Evolutionary conservation across 2,329 filamentous ascomycete genomes (phyloP), one percentile per base, ranked within the genome.

Genomic region (Cryphonectria japonica): DNA sequence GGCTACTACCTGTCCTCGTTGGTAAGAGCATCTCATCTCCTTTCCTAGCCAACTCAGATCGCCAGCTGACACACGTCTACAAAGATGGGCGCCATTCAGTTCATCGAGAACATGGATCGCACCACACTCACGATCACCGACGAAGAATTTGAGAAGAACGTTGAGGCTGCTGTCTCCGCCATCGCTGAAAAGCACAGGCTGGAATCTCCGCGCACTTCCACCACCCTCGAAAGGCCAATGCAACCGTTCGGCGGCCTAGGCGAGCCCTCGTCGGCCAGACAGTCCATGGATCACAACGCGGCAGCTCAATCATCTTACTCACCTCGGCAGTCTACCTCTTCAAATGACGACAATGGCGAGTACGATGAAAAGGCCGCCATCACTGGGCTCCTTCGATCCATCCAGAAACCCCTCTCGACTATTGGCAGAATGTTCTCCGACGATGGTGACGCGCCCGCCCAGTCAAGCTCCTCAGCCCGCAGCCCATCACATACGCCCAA

Each of bases 1-100:
- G 96, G 96, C 16, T 99, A 99, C 82, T 99, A 99, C 81, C 88
- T 99, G 69, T 98, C 95, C 43, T 98, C 96, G 9, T 83, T 99
- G 75, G 92, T 94, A 83, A 77, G 76, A 39, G 73, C 39, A 26
- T 43, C 22, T 32, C 16, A 37, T 29, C 14, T 54, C 13, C 1
- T 5, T 5, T 13, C 8, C 34, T 59, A 4, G 22, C 26, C 34
- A 4, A 13, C 16, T 19, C 39, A 57, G 2, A 16, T 16, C 4
- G 26, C 7, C 32, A 52, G 7, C 52, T 37, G 14, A n/a, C 11
- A 43, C 5, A 13, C 3, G 14, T n/a, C 14, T 11, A 9, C n/a
- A 19, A 72, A 92, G 87, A 93, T 95, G 91, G 96, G 96, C 68
- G 96, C 94, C 54, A 92, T 99, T 66, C 94, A 97, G 77, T 99